Percentiles rank a stretch among this genome's conserved stretches.
Conservation (phyloP, 768 basidiomycete species). For the Suillus americanus region DNA sequence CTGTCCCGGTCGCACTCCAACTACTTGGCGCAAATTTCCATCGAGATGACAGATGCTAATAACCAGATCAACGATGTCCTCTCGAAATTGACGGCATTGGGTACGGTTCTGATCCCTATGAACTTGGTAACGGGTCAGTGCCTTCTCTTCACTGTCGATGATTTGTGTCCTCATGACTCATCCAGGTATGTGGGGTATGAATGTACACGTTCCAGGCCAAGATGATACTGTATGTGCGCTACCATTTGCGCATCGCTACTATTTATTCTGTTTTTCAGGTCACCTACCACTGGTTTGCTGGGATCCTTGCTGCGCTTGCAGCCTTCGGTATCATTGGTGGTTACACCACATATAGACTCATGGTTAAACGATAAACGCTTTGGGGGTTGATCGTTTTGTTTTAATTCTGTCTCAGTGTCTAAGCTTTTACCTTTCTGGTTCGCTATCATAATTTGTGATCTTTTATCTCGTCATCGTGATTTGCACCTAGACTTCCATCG, state of each 20-base stretch:
- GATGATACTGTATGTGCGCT: slow-evolving; percentile 41
- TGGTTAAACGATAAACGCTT: slow-evolving; percentile 44
- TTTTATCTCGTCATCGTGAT: slow-evolving; percentile 1
- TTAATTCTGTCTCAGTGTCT: slow-evolving; percentile 1
- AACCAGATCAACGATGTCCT: slow-evolving; percentile 99
- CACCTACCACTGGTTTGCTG: slow-evolving; percentile 81
- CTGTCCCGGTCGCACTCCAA: slow-evolving; percentile 98
- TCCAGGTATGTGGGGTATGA: slow-evolving; percentile 95
- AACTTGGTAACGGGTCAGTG: slow-evolving; percentile 86
- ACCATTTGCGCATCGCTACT: neutral
- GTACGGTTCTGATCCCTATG: slow-evolving; percentile 97
- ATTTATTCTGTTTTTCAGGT: slow-evolving; percentile 14
- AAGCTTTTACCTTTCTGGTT: neutral
- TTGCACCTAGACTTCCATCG: neutral
- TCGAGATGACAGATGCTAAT: slow-evolving; percentile 99
- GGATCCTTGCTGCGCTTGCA: slow-evolving; percentile 78
- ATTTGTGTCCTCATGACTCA: neutral
- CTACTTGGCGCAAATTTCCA: slow-evolving; percentile 98
- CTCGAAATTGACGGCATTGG: slow-evolving; percentile 93
- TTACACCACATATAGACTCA: slow-evolving; percentile 76
- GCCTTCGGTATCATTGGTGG: slow-evolving; percentile 83
- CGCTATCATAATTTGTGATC: neutral
- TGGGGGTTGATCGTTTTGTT: neutral
- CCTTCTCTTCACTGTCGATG: neutral
- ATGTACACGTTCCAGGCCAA: slow-evolving; percentile 94